Evolutionary conservation across 768 basidiomycete species (phyloP).

Genomic region (Podaxis sp.): DNA sequence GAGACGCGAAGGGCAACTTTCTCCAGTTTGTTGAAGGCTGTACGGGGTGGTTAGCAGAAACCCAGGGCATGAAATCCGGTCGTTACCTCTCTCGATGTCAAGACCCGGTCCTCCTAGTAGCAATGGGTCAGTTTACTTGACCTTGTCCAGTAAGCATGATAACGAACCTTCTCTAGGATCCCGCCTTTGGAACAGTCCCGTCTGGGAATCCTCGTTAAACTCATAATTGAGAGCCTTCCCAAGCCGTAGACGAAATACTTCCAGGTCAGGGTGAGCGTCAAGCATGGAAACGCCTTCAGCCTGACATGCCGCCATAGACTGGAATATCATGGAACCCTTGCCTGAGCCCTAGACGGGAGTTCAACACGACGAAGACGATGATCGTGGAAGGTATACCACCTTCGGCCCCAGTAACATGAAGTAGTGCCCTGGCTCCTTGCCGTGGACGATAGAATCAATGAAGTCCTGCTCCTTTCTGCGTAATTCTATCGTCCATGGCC

Average conservation of each 20-base stretch:
- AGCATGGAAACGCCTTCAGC: slow-evolving; percentile 74
- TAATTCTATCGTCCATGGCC: slow-evolving; percentile 59
- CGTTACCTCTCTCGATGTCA: slow-evolving; percentile 75
- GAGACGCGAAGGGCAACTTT: slow-evolving; percentile 78
- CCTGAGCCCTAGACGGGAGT: slow-evolving; percentile 59
- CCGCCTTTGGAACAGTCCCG: slow-evolving; percentile 74
- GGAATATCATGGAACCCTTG: slow-evolving; percentile 82
- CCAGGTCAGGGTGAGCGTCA: slow-evolving; percentile 84
- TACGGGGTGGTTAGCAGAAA: background rate
- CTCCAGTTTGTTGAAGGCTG: slow-evolving; percentile 80
- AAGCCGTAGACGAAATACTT: slow-evolving; percentile 82
- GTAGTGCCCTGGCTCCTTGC: slow-evolving; percentile 70
- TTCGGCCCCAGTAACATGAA: slow-evolving; percentile 79
- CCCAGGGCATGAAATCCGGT: slow-evolving; percentile 6
- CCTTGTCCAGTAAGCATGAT: background rate
- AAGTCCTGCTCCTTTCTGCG: slow-evolving; percentile 71
- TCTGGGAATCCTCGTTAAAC: slow-evolving; percentile 81
- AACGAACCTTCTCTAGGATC: slow-evolving; percentile 75
- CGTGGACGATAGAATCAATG: slow-evolving; percentile 79
- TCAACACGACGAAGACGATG: background rate
- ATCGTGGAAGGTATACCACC: slow-evolving; percentile 46
- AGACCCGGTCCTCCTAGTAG: slow-evolving; percentile 66
- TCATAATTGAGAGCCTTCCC: slow-evolving; percentile 88
- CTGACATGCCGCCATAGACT: slow-evolving; percentile 71
- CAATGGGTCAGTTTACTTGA: slow-evolving; percentile 1